Base-by-base conservation (phyloP, 2,329 filamentous ascomycete species). In the Trichoderma afroharzianum region DNA sequence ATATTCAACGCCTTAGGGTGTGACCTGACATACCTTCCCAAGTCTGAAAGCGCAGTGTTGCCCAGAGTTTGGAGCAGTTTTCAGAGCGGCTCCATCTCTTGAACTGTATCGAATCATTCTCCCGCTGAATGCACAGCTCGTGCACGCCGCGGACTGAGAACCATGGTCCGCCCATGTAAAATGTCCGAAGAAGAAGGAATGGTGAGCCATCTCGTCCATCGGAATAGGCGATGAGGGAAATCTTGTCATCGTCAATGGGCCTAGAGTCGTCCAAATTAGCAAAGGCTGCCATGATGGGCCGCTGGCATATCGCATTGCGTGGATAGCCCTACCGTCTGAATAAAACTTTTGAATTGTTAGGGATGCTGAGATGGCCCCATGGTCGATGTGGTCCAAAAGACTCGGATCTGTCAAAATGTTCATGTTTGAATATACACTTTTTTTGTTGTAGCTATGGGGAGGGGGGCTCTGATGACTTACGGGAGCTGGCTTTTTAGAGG, bases 221-320 rank as follows among this genome's bases (percentile, higher is more conserved):
- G 15, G 87, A 74, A 75, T 85, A 88, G 43, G 86, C 83, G n/a
- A 84, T 85, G 59, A 90, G 77, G 1, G 86, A 86, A 36, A 91
- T 78, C 28, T 81, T 82, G 64, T 88, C 87, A 47, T 88, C 83
- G 71, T 90, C 85, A 74, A 90, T 89, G 2, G 83, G 80, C 61
- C 88, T 88, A 66, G 7, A 6, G 5, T 14, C 53, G 58, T 32
- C 73, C 14, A 55, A 24, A 74, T 71, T 53, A 71, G 72, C 50
- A 36, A 36, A 58, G 7, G 53, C 7, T 30, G n/a, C 14, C n/a
- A 26, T 18, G 8, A 28, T 30, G 36, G 43, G 47, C n/a, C 24
- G 74, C 15, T 73, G 72, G 55, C 21, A n/a, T 36, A 11, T n/a
- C 33, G 2, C 11, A 26, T 11, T 14, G 32, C 28, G 14, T 33